Percentiles rank a stretch among this genome's conserved stretches.
These are phyloP conservation scores for Aristolochia contorta DNA, from an alignment of 164 flowering plant genomes.

Conservation along the genomic window DNA sequence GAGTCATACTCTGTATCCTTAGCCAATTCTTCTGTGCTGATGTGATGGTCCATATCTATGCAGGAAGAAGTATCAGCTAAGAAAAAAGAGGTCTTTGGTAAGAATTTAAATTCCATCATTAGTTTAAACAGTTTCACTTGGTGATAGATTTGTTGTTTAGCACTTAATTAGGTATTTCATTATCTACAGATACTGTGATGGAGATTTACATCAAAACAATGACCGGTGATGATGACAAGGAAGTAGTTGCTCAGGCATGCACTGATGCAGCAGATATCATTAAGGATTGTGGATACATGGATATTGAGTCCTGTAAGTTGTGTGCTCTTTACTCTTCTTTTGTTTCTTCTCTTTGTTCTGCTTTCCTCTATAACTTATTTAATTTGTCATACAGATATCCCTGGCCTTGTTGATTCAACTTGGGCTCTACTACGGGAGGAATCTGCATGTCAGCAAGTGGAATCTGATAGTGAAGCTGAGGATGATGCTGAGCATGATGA, in stretches of 20 bases:
- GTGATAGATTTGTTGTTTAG: background rate
- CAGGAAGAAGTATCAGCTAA: slow-evolving; percentile 73
- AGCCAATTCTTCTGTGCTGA: background rate
- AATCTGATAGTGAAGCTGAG: slow-evolving; percentile 70
- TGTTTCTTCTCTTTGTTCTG: background rate
- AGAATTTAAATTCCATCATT: slow-evolving; percentile 3
- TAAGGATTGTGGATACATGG: slow-evolving; percentile 62
- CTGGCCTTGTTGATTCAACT: slow-evolving; percentile 75
- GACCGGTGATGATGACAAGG: slow-evolving; percentile 95
- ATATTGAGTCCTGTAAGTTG: slow-evolving; percentile 67
- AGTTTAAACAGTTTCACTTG: no score
- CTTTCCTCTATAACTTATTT: background rate
- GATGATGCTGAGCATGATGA: slow-evolving; percentile 86
- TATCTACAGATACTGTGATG: slow-evolving; percentile 57
- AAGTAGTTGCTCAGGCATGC: slow-evolving; percentile 97
- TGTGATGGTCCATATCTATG: slow-evolving; percentile 3
- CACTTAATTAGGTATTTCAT: slow-evolving; percentile 9
- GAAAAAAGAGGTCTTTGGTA: slow-evolving; percentile 71
- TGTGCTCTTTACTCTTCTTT: background rate
- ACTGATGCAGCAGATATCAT: slow-evolving; percentile 59
- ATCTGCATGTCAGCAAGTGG: slow-evolving; percentile 77
- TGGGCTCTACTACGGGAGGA: slow-evolving; percentile 61
- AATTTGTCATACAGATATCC: slow-evolving; percentile 41
- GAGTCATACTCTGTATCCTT: background rate
- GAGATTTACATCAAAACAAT: slow-evolving; percentile 70